Percentiles rank a stretch among this genome's conserved stretches.
Evolutionary conservation across 345 rosid species (phyloP).

Genomic region (Limnanthes douglasii): DNA sequence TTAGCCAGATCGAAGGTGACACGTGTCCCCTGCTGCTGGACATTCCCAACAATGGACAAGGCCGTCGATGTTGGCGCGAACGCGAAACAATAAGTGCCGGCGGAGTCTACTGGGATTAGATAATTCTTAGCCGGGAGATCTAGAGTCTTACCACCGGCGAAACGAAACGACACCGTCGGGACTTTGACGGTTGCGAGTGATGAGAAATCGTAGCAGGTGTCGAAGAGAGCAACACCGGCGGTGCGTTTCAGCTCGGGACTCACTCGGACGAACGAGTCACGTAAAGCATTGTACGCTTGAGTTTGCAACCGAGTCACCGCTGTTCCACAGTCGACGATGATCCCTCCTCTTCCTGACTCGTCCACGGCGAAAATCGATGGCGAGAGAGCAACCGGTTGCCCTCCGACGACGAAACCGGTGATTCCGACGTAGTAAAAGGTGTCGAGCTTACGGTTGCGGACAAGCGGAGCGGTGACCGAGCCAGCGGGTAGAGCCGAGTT

Average conservation of each 20-base stretch:
- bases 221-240: slow-evolving; percentile 52
- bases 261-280: slow-evolving; percentile 49
- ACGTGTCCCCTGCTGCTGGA: slow-evolving; percentile 94
- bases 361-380: slow-evolving; percentile 43
- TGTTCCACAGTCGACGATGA: slow-evolving; percentile 86
- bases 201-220: slow-evolving; percentile 83
- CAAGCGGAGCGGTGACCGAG: slow-evolving; percentile 43
- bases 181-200: slow-evolving; percentile 42
- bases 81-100: slow-evolving; percentile 82
- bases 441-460: slow-evolving; percentile 41
- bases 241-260: slow-evolving; percentile 22
- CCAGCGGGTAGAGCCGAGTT: slow-evolving; percentile 33
- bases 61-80: slow-evolving; percentile 84
- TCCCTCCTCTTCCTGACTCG: slow-evolving; percentile 64
- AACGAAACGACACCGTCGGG: slow-evolving; percentile 67
- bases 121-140: slow-evolving; percentile 71
- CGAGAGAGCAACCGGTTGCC: slow-evolving; percentile 35
- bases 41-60: slow-evolving; percentile 82
- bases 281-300: slow-evolving; percentile 57
- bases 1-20: slow-evolving; percentile 65
- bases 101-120: slow-evolving; percentile 49
- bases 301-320: slow-evolving; percentile 77
- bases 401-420: slow-evolving; percentile 82
- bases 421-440: slow-evolving; percentile 82
- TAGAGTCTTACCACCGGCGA: slow-evolving; percentile 36